phyloP scores from a whole-genome alignment of 1,284 basidiomycete genomes.

The Porogramme epimiltina region DNA sequence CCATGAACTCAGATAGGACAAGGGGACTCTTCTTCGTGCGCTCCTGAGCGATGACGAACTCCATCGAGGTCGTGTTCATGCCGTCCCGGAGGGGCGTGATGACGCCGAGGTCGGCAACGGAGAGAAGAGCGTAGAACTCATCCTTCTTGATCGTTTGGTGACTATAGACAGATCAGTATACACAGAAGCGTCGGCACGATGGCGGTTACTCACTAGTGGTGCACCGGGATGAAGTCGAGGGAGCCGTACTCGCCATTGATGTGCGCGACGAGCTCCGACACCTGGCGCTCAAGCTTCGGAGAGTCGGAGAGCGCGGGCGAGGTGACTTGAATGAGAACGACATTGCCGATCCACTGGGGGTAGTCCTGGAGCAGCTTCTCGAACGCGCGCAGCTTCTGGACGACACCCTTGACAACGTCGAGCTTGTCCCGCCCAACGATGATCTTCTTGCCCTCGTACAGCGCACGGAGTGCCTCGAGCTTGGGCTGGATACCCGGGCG shows the following conservation, averaged over 20 bases:
- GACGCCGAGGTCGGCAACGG: slow-evolving; percentile 92
- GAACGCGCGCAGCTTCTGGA: slow-evolving; percentile 98
- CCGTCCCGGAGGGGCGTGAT: slow-evolving; percentile 97
- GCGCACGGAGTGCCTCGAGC: slow-evolving; percentile 77
- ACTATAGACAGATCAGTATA: slow-evolving; percentile 41
- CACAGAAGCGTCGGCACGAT: not conserved
- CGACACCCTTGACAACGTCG: slow-evolving; percentile 96
- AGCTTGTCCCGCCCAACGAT: slow-evolving; percentile 99
- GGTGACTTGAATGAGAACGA: slow-evolving; percentile 88
- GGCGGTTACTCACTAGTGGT: slow-evolving; percentile 82
- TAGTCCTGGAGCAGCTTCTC: slow-evolving; percentile 93
- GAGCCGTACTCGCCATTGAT: slow-evolving; percentile 98
- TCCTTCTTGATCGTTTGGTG: slow-evolving; percentile 98
- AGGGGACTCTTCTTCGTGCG: slow-evolving; percentile 82
- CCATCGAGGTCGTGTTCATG: slow-evolving; percentile 99
- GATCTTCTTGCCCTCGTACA: slow-evolving; percentile 98
- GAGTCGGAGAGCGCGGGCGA: slow-evolving; percentile 94
- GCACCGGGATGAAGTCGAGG: slow-evolving; percentile 97
- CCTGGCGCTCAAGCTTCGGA: slow-evolving; percentile 91
- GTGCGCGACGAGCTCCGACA: slow-evolving; percentile 93
- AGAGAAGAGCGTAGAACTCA: slow-evolving; percentile 97
- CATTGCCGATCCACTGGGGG: slow-evolving; percentile 95
- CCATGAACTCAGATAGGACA: slow-evolving; percentile 97
- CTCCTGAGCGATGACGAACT: slow-evolving; percentile 94
- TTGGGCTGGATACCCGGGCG: slow-evolving; percentile 88